A percentile compares a stretch with the other conserved stretches of the same genome.
phyloP scores from a whole-genome alignment of 2,329 filamentous ascomycete genomes.

The Blastomyces gilchristii region DNA sequence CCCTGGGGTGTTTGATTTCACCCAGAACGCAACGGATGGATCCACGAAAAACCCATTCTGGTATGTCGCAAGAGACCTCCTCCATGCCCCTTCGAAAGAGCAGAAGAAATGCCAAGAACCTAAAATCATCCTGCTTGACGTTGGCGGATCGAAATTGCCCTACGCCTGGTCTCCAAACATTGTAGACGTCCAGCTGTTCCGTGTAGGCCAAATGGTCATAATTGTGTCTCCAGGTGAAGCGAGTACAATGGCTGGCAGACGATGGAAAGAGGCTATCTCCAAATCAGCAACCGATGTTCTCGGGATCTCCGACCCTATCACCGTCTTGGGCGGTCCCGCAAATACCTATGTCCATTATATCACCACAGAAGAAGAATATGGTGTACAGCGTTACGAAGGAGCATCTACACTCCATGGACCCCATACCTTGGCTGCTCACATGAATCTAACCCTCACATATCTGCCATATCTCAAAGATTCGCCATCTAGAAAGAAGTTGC shows the following conservation, averaged over 20 bases:
- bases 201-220: conserved; percentile 74
- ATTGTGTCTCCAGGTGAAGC: conserved; percentile 79
- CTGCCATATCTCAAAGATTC: conserved; percentile 54
- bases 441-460: conserved; percentile 69
- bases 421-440: conserved; percentile 73
- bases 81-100: conserved; percentile 58
- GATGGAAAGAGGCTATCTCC: conserved; percentile 66
- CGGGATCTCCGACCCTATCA: conserved; percentile 49
- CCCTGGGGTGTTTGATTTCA: conserved; percentile 86
- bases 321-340: conserved; percentile 77
- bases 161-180: conserved; percentile 88
- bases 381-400: conserved; percentile 85
- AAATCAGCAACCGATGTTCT: conserved; percentile 44
- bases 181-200: conserved; percentile 75
- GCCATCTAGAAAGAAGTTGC: conserved; percentile 32
- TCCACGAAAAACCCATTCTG: conserved; percentile 64
- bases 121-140: conserved; percentile 80
- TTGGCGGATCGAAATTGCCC: conserved; percentile 65
- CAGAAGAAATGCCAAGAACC: conserved; percentile 67
- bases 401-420: conserved; percentile 81
- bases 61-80: conserved; percentile 60
- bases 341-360: conserved; percentile 87
- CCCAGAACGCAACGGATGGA: conserved; percentile 67
- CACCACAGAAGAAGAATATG: conserved; percentile 68
- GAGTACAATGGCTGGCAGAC: conserved; percentile 81